Percentiles rank a stretch among this genome's conserved stretches.
These are phyloP conservation scores for Pseudogymnoascus sp. DNA, from an alignment of 2,329 filamentous ascomycete genomes.

Conservation along the genomic window DNA sequence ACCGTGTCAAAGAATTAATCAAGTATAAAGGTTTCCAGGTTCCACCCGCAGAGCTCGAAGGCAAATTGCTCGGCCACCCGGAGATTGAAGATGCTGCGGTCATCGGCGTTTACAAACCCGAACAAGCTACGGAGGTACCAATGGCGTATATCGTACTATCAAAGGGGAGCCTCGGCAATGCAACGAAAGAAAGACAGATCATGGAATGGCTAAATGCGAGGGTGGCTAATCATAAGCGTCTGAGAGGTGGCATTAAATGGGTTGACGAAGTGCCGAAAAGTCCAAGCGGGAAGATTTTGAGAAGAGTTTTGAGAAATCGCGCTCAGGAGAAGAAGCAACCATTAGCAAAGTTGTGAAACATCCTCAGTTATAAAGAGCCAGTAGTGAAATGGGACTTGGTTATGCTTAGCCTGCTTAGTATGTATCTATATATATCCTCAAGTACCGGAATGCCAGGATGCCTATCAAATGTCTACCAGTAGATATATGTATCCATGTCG, in stretches of 20 bases:
- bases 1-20: slow-evolving; percentile 34
- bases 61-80: slow-evolving; percentile 34
- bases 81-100: slow-evolving; percentile 38
- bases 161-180: slow-evolving; percentile 21
- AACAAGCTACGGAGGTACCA: slow-evolving; percentile 35
- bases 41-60: slow-evolving; percentile 42
- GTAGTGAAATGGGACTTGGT: not conserved
- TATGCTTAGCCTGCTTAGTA: not conserved
- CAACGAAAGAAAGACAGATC: slow-evolving; percentile 28
- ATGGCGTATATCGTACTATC: slow-evolving; percentile 35
- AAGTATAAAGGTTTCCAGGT: slow-evolving; percentile 45
- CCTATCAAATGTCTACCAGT: not conserved
- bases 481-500: not conserved
- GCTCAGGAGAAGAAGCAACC: slow-evolving; percentile 33
- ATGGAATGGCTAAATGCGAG: slow-evolving; percentile 24
- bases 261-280: slow-evolving; percentile 32
- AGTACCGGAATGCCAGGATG: not conserved
- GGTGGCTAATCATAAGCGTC: slow-evolving; percentile 28
- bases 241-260: slow-evolving; percentile 31
- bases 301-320: slow-evolving; percentile 24
- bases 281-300: slow-evolving; percentile 32
- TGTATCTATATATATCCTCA: not conserved
- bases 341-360: not conserved
- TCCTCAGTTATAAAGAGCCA: not conserved
- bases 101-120: slow-evolving; percentile 35